A percentile compares a stretch with the other conserved stretches of the same genome.
Evolutionary conservation across 306 rosid genomes (phyloP).

Genomic region (barrel medic (Medicago truncatula)): MtrunA17r5.0-ANR NC_053044.1:58693501-58694000

Average conservation of each 20-base stretch:
- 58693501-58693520: constrained; percentile 12
- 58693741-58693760: background rate
- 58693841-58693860: constrained; percentile 62
- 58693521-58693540: constrained; percentile 9
- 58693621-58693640: constrained; percentile 21
- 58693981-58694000: constrained; percentile 10
- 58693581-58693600: constrained; percentile 18
- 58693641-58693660: constrained; percentile 21
- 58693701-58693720: constrained; percentile 15
- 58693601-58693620: background rate
- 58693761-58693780: background rate
- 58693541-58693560: constrained; percentile 28
- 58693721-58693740: background rate
- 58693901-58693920: background rate
- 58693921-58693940: background rate
- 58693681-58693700: background rate
- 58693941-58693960: background rate
- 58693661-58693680: constrained; percentile 28
- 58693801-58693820: constrained; percentile 6
- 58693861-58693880: constrained; percentile 64
- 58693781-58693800: background rate
- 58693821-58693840: constrained; percentile 71
- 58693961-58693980: constrained; percentile 7
- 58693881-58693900: constrained; percentile 69
- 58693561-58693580: constrained; percentile 17